Evolutionary conservation across 169 alveolate genomes (phyloP).

Genomic region (Eimeria falciformis): DNA sequence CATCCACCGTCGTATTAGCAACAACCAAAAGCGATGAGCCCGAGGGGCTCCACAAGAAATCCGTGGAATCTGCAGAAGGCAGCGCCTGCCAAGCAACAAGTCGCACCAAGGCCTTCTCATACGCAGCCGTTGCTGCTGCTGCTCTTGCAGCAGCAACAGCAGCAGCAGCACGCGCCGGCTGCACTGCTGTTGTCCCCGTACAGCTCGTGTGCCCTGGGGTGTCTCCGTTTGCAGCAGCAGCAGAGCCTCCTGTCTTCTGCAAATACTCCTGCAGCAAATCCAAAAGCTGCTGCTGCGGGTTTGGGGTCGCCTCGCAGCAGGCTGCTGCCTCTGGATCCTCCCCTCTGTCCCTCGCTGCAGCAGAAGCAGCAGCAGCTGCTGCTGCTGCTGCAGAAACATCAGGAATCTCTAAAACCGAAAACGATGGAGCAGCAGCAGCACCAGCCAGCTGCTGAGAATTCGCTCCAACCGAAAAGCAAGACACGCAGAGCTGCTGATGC

Average conservation of each 20-base stretch:
- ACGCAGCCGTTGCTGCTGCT: slow-evolving; percentile 12
- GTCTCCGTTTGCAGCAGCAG: not conserved
- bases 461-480: slow-evolving; percentile 10
- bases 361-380: slow-evolving; percentile 32
- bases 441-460: slow-evolving; percentile 45
- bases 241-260: slow-evolving; percentile 9
- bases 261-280: slow-evolving; percentile 68
- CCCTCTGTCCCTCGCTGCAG: slow-evolving; percentile 42
- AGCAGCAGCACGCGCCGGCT: slow-evolving; percentile 1
- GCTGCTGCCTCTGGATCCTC: slow-evolving; percentile 36
- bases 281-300: slow-evolving; percentile 55
- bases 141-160: slow-evolving; percentile 19
- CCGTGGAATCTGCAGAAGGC: slow-evolving; percentile 74
- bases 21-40: slow-evolving; percentile 71
- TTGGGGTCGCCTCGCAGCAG: slow-evolving; percentile 32
- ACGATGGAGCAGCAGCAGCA: slow-evolving; percentile 52
- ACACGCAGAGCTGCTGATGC: slow-evolving; percentile 7
- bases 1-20: slow-evolving; percentile 77
- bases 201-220: slow-evolving; percentile 9
- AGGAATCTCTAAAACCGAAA: slow-evolving; percentile 62
- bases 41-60: slow-evolving; percentile 75
- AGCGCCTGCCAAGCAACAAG: slow-evolving; percentile 63
- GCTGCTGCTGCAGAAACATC: slow-evolving; percentile 65
- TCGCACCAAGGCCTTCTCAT: slow-evolving; percentile 47
- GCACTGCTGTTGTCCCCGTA: slow-evolving; percentile 3